Conservation (phyloP, 192 early-diverging fungal species). For the Rhizophlyctis rosea region DNA sequence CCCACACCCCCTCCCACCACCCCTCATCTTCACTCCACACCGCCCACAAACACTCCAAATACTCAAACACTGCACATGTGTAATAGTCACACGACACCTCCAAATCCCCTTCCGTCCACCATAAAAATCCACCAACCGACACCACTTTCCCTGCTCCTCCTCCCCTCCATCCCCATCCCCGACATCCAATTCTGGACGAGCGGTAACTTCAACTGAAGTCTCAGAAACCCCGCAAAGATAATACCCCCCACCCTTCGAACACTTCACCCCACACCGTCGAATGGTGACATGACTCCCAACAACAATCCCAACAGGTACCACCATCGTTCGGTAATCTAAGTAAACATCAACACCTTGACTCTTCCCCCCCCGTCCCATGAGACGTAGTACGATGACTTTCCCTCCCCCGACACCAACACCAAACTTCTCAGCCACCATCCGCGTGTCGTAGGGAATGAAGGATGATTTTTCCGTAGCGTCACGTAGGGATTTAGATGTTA, state of each 20-base stretch:
- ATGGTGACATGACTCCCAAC: constrained; percentile 10
- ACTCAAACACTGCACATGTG: constrained; percentile 6
- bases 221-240: constrained; percentile 1
- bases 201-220: constrained; percentile 6
- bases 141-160: not conserved
- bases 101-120: not conserved
- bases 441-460: too few species aligned
- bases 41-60: constrained; percentile 5
- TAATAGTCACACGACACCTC: constrained; percentile 8
- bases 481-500: constrained; percentile 9
- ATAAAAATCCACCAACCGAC: not conserved
- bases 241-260: constrained; percentile 4
- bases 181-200: not conserved
- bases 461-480: constrained; percentile 1
- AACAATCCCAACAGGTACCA: constrained; percentile 14
- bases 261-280: constrained; percentile 2
- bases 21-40: constrained; percentile 1
- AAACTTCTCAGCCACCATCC: constrained; percentile 7
- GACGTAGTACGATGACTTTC: constrained; percentile 14
- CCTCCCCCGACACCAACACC: constrained; percentile 9
- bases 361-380: not conserved
- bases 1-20: not conserved
- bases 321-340: constrained; percentile 8
- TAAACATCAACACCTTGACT: constrained; percentile 24
- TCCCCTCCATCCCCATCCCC: not conserved